Conservation (phyloP, 257 asterid species). For the Gardenia jasminoides region DNA sequence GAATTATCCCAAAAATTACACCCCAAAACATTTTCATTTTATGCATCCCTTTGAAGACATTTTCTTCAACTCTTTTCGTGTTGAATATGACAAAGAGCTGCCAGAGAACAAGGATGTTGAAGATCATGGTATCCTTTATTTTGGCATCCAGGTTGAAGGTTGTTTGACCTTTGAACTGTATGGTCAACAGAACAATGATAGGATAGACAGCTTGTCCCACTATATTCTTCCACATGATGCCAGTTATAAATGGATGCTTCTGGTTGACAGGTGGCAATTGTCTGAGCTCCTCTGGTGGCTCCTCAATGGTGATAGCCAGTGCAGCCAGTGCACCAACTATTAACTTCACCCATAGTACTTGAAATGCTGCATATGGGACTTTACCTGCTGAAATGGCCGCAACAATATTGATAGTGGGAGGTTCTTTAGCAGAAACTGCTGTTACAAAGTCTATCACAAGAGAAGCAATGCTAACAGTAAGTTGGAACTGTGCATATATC, state of each 20-base stretch:
- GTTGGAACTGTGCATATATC: conserved; percentile 73
- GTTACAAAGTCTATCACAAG: conserved; percentile 40
- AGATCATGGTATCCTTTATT: conserved; percentile 52
- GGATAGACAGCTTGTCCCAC: conserved; percentile 60
- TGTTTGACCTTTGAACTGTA: conserved; percentile 54
- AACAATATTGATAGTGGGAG: conserved; percentile 46
- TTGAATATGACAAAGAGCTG: conserved; percentile 58
- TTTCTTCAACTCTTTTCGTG: conserved; percentile 46
- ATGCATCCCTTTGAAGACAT: conserved; percentile 45
- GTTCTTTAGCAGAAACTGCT: conserved; percentile 26
- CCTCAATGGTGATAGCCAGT: conserved; percentile 58
- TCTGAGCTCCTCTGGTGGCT: conserved; percentile 46
- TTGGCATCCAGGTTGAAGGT: conserved; percentile 29
- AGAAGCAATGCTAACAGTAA: conserved; percentile 62
- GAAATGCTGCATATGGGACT: conserved; percentile 63
- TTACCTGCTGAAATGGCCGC: conserved; percentile 76
- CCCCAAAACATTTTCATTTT: conserved; percentile 23
- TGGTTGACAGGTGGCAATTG: conserved; percentile 41
- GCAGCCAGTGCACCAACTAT: conserved; percentile 76
- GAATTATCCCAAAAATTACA: conserved; percentile 9
- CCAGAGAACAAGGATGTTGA: conserved; percentile 66
- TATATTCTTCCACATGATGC: conserved; percentile 64
- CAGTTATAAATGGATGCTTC: conserved; percentile 54
- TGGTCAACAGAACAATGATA: conserved; percentile 38
- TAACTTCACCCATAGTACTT: conserved; percentile 74